Evolutionary conservation across 305 asterid genomes (phyloP).

Genomic region (Rubia balearica): DNA sequence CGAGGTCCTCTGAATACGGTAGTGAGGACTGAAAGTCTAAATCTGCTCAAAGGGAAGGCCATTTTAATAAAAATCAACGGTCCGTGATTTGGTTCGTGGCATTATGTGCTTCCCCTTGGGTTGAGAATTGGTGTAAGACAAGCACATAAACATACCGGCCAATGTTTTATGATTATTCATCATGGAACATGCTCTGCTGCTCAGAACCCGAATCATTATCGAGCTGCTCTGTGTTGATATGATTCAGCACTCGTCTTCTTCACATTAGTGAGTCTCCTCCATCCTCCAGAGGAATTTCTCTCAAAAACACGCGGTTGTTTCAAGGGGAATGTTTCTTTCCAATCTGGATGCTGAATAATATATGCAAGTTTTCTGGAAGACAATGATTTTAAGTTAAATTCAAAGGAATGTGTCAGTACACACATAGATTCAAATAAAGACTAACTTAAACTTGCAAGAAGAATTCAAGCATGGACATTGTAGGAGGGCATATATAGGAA

Average conservation of each 20-base stretch:
- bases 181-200: background rate
- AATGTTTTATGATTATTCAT: background rate
- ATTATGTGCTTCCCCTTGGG: background rate
- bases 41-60: background rate
- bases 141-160: background rate
- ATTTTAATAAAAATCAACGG: background rate
- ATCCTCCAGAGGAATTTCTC: conserved; percentile 48
- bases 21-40: background rate
- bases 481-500: background rate
- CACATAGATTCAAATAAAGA: background rate
- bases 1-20: background rate
- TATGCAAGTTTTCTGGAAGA: conserved; percentile 64
- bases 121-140: background rate
- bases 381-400: background rate
- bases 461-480: background rate
- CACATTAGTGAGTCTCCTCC: conserved; percentile 28
- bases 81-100: background rate
- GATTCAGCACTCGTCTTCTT: background rate
- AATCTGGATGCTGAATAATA: conserved; percentile 58
- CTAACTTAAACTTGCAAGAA: background rate
- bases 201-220: background rate
- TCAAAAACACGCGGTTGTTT: conserved; percentile 53
- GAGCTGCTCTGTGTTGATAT: background rate
- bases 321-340: conserved; percentile 61
- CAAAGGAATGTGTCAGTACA: background rate